These are phyloP conservation scores for Erysiphe pulchra DNA, from an alignment of 2,329 filamentous ascomycete genomes.

Conservation along the genomic window DNA sequence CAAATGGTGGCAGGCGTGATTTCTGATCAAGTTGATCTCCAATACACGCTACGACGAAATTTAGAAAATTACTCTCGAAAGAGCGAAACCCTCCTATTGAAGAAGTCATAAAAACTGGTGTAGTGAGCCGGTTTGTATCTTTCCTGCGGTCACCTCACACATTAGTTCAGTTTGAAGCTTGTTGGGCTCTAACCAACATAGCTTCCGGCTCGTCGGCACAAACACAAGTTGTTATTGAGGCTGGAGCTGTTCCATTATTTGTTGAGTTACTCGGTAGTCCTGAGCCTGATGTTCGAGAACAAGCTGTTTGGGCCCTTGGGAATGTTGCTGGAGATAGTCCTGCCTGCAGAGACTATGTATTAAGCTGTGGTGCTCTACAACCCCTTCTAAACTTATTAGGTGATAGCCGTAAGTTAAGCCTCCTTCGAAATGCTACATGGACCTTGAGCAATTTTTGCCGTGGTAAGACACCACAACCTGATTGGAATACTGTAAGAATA, in stretches of 20 bases:
- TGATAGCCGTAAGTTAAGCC: slow-evolving; percentile 95
- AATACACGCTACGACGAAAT: slow-evolving; percentile 93
- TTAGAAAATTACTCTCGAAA: slow-evolving; percentile 92
- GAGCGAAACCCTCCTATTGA: slow-evolving; percentile 98
- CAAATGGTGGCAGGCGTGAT: slow-evolving; percentile 97
- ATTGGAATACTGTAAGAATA: slow-evolving; percentile 68
- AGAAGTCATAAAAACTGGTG: slow-evolving; percentile 96
- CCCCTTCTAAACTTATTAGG: slow-evolving; percentile 74
- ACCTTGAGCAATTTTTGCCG: slow-evolving; percentile 99
- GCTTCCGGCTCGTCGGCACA: slow-evolving; percentile 90
- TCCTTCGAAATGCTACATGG: slow-evolving; percentile 97
- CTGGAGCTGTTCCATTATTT: slow-evolving; percentile 93
- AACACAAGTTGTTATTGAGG: slow-evolving; percentile 96
- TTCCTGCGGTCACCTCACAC: slow-evolving; percentile 96
- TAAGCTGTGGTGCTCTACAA: slow-evolving; percentile 72
- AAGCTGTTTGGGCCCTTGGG: slow-evolving; percentile 93
- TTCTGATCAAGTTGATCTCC: slow-evolving; percentile 92
- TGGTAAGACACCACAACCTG: slow-evolving; percentile 95
- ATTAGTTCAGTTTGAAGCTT: slow-evolving; percentile 94
- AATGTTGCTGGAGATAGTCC: slow-evolving; percentile 99
- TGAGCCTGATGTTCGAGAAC: slow-evolving; percentile 91
- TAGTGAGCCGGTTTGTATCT: slow-evolving; percentile 91
- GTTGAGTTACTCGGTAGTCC: slow-evolving; percentile 87
- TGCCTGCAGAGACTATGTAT: slow-evolving; percentile 86
- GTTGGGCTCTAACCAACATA: slow-evolving; percentile 98